Evolutionary conservation across 306 rosid genomes (phyloP).

Genomic region (Potentilla sterilis): DNA sequence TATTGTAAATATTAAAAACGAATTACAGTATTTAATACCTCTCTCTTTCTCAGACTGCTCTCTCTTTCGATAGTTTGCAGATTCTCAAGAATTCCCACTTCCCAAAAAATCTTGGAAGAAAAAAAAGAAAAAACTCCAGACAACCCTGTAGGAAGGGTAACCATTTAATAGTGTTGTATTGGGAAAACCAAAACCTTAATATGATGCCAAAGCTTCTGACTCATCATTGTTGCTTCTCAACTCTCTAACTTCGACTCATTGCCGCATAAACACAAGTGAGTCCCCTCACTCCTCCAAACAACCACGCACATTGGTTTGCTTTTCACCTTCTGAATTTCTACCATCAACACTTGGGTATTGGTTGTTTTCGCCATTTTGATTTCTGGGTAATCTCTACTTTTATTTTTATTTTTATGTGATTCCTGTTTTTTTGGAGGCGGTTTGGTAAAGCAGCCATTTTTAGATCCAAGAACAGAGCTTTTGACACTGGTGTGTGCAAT

Average conservation of each 20-base stretch:
- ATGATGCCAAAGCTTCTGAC: slow-evolving; percentile 28
- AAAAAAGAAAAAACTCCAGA: slow-evolving; percentile 23
- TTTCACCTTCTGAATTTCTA: slow-evolving; percentile 23
- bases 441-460: slow-evolving; percentile 26
- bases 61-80: slow-evolving; percentile 28
- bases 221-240: slow-evolving; percentile 30
- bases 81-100: slow-evolving; percentile 52
- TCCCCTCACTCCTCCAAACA: slow-evolving; percentile 36
- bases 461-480: slow-evolving; percentile 43
- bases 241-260: slow-evolving; percentile 46
- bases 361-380: slow-evolving; percentile 14
- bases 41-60: slow-evolving; percentile 7
- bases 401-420: slow-evolving; percentile 15
- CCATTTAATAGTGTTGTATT: slow-evolving; percentile 15
- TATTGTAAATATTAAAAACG: background rate
- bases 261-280: slow-evolving; percentile 23
- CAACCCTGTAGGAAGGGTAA: slow-evolving; percentile 29
- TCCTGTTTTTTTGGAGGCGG: slow-evolving; percentile 18
- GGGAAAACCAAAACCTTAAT: slow-evolving; percentile 52
- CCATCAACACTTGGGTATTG: slow-evolving; percentile 14
- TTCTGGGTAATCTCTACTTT: slow-evolving; percentile 15
- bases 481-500: slow-evolving; percentile 19
- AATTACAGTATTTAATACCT: background rate
- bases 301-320: slow-evolving; percentile 46
- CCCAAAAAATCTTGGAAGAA: slow-evolving; percentile 28